Conservation (phyloP, 2,329 filamentous ascomycete species). For the Scedosporium minutisporum region DNA sequence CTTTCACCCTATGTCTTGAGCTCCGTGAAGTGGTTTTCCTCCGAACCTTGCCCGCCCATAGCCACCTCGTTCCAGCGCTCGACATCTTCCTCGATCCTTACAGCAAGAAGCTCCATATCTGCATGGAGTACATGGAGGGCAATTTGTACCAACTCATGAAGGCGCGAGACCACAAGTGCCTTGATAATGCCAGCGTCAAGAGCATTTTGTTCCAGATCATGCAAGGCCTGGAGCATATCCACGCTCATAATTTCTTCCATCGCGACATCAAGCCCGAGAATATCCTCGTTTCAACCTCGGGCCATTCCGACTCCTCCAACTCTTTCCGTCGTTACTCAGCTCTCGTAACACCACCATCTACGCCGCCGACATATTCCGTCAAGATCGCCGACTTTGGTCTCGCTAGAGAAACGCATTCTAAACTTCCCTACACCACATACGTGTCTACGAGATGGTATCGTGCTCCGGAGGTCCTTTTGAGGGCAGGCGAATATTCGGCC, state of each 20-base stretch:
- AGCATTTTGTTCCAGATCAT: conserved; percentile 97
- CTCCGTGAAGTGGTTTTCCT: conserved; percentile 95
- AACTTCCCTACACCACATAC: conserved; percentile 93
- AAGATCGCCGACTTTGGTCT: conserved; percentile 98
- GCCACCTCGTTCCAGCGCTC: conserved; percentile 89
- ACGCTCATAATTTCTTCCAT: conserved; percentile 95
- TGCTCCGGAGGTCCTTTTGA: conserved; percentile 84
- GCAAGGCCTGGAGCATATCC: conserved; percentile 91
- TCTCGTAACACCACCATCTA: conserved; percentile 88
- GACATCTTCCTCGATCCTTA: conserved; percentile 97
- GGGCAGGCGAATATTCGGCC: conserved; percentile 92
- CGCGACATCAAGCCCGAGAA: conserved; percentile 99
- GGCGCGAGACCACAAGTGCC: conserved; percentile 84
- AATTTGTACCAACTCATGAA: conserved; percentile 99
- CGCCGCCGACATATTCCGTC: conserved; percentile 85
- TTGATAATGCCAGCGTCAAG: conserved; percentile 88
- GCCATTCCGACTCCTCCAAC: conserved; percentile 69
- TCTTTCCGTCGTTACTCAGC: conserved; percentile 89
- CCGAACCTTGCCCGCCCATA: conserved; percentile 75
- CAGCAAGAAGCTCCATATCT: conserved; percentile 93
- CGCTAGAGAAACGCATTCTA: conserved; percentile 94
- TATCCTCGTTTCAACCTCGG: conserved; percentile 88
- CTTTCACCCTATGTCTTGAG: conserved; percentile 80
- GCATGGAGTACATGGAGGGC: conserved; percentile 99
- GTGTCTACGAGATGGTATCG: conserved; percentile 98